Percentiles rank a stretch among this genome's conserved stretches.
phyloP scores from a whole-genome alignment of 371 early-diverging fungal species.

The Lichtheimia ornata region DNA sequence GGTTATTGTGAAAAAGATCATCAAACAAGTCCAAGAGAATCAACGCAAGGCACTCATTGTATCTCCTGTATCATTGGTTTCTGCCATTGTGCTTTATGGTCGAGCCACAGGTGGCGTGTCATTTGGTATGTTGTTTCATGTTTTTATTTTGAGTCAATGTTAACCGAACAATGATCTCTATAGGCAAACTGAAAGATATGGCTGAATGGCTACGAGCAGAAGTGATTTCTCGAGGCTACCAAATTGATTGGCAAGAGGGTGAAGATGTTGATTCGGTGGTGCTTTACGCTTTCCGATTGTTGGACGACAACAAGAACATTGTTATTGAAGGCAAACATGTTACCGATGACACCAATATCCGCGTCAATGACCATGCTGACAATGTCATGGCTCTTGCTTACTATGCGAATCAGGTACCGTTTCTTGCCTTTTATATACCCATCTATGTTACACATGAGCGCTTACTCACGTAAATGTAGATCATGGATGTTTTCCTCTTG shows the following conservation, averaged over 20 bases:
- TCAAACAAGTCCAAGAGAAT: constrained; percentile 32
- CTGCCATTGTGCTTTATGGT: constrained; percentile 47
- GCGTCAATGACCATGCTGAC: constrained; percentile 53
- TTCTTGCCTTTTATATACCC: not conserved
- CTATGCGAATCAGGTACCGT: constrained; percentile 46
- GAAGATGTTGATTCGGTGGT: constrained; percentile 47
- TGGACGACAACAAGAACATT: constrained; percentile 48
- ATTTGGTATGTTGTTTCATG: constrained; percentile 13
- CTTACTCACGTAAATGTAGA: constrained; percentile 1
- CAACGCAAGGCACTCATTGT: constrained; percentile 45
- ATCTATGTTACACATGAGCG: not conserved
- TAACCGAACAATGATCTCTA: not conserved
- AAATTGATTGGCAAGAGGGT: constrained; percentile 49
- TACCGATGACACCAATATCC: constrained; percentile 51
- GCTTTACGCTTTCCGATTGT: constrained; percentile 37
- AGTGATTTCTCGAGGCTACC: constrained; percentile 23
- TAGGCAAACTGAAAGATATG: constrained; percentile 49
- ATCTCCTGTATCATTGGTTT: constrained; percentile 39
- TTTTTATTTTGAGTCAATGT: no score
- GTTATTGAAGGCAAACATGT: constrained; percentile 49
- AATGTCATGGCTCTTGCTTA: constrained; percentile 54
- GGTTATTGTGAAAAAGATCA: constrained; percentile 28
- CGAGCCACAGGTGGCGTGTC: constrained; percentile 48
- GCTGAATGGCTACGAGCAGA: constrained; percentile 45
- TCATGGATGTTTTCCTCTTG: constrained; percentile 38